Percentiles rank a stretch among this genome's conserved stretches.
phyloP scores from a whole-genome alignment of 176 grass and related monocot genomes.

The Hyparrhenia diplandra region DNA sequence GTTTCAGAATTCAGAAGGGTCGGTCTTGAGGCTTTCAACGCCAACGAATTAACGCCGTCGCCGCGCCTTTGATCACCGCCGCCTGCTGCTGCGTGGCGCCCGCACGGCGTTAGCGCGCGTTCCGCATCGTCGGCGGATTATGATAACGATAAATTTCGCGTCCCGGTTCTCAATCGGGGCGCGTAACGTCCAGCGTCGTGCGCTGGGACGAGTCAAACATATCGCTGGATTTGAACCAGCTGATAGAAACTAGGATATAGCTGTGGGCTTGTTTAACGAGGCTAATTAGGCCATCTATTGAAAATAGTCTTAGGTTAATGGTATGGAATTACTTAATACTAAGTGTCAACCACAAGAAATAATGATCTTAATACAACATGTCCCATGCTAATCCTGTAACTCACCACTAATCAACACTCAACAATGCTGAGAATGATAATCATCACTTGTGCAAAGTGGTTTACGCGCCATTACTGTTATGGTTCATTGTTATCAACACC shows the following conservation, averaged over 20 bases:
- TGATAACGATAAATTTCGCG: no score
- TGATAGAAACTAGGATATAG: neutral
- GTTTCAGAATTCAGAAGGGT: neutral
- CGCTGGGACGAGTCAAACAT: neutral
- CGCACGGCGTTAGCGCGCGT: neutral
- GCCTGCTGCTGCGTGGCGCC: neutral
- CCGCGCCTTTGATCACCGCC: no score
- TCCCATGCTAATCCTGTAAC: no score
- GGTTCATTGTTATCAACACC: no score
- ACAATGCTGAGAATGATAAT: no score
- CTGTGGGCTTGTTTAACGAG: neutral
- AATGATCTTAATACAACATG: neutral
- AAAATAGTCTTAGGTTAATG: neutral
- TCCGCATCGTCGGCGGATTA: no score
- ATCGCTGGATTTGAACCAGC: no score
- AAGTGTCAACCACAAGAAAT: neutral
- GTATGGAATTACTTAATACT: neutral
- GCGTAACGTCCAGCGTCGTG: conserved; percentile 16
- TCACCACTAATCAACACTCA: no score
- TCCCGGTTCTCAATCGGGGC: no score
- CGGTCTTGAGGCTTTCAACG: neutral
- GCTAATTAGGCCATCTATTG: no score
- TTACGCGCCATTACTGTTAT: no score
- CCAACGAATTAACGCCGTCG: neutral
- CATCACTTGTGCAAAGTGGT: no score